Evolutionary conservation across 176 grass and related monocot genomes (phyloP), one percentile per base, ranked within the genome.

Genomic region (Triticum timopheevii): DNA sequence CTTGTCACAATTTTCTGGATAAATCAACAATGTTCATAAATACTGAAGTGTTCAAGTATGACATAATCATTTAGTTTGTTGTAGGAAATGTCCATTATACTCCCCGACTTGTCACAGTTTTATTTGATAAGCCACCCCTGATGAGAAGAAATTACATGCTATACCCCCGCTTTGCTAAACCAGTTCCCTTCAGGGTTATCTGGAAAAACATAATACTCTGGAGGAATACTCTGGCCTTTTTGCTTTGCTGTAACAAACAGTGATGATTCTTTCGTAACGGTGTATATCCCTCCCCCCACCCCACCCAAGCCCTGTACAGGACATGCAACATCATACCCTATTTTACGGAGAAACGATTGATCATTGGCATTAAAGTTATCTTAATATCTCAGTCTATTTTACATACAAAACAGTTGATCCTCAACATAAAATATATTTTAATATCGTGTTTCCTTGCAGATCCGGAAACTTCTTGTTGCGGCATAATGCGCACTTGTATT

Each of bases 391-490:
- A 22, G 19, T 59, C 17, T 22, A 59, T 59, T 22, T 59, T 59
- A 59, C 56, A 59, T 20, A 59, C 61, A 23, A 81, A 66, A 66
- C 63, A 40, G n/a, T 33, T 80, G 44, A 47, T 23, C 25, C 6
- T 34, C 13, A 30, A 31, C 25, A 47, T 86, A 45, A 16, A 54
- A 5, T 16, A 35, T 35, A 58, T 61, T 59, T 83, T 64, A 33
- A 79, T 54, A 44, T 40, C 11, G 65, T 58, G 3, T 65, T 47
- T 47, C 35, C 20, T 65, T 79, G 72, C 85, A 92, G 93, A 95
- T 95, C 86, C 91, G 93, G 80, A 95, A 90, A 81, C 77, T 86
- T 87, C 90, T 95, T 82, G 88, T 56, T 17, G 80, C 49, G 70
- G 90, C 90, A 28, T 95, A 85, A 95, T 79, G 20, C 5, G 25